Evolutionary conservation across 352 stramenopile species (phyloP).

Genomic region (Discostella stelligera): DNA sequence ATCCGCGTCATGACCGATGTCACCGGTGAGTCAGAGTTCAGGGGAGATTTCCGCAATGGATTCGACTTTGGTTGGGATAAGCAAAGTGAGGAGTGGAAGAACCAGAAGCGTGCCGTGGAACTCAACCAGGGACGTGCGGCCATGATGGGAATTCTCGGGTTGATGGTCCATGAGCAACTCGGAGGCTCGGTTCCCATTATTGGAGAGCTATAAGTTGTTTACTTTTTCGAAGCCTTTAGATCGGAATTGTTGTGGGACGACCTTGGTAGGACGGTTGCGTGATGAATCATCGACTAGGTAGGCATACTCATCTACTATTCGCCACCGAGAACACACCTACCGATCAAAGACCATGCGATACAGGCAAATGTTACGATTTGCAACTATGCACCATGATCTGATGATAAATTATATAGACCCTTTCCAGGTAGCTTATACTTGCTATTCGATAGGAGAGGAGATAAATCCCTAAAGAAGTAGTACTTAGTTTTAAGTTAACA

Average conservation of each 20-base stretch:
- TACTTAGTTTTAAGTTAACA: no score
- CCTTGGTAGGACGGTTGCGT: no score
- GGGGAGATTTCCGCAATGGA: constrained; percentile 76
- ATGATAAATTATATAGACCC: not conserved
- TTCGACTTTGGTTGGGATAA: constrained; percentile 73
- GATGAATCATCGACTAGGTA: no score
- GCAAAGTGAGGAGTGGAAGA: constrained; percentile 73
- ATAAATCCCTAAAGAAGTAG: not conserved
- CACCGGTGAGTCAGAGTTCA: no score
- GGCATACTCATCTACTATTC: not conserved
- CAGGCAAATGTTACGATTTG: not conserved
- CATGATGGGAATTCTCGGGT: constrained; percentile 70
- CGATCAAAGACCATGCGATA: not conserved
- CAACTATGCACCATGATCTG: not conserved
- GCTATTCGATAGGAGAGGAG: not conserved
- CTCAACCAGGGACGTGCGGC: constrained; percentile 77
- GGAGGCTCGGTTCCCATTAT: constrained; percentile 46
- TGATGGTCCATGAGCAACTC: constrained; percentile 71
- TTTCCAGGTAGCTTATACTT: not conserved
- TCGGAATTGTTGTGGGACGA: no score
- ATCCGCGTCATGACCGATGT: constrained; percentile 59
- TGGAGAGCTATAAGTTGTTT: constrained; percentile 21
- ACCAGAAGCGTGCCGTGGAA: constrained; percentile 72
- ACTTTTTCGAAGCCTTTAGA: not conserved
- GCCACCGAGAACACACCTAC: not conserved